Conservation (phyloP, 2,329 filamentous ascomycete genomes). For the Colletotrichum sp. region DNA sequence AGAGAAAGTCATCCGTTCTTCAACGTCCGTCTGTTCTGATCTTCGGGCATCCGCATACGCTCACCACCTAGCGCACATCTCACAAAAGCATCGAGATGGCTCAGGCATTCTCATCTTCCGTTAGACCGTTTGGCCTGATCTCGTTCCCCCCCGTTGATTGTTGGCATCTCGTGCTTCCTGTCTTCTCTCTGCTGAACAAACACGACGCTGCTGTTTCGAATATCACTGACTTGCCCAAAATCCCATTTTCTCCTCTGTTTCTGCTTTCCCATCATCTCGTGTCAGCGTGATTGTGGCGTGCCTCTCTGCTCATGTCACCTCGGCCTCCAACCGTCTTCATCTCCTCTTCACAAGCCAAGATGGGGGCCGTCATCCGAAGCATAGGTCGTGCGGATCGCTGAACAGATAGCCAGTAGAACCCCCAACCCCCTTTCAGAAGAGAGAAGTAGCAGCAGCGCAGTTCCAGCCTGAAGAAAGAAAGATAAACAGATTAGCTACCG, state of each 20-base stretch:
- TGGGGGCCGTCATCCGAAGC: not conserved
- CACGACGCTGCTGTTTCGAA: not conserved
- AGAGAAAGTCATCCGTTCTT: not conserved
- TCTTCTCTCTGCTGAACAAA: not conserved
- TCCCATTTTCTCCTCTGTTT: not conserved
- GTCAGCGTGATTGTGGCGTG: not conserved
- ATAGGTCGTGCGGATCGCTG: not conserved
- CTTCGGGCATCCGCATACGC: not conserved
- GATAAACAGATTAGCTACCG: not conserved
- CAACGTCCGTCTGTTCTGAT: not conserved
- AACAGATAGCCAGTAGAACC: not conserved
- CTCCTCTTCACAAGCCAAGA: not conserved
- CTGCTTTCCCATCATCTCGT: not conserved
- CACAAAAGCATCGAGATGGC: not conserved
- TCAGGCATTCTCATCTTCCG: not conserved
- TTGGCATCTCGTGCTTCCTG: not conserved
- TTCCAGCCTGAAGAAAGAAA: accelerated
- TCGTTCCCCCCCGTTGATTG: not conserved
- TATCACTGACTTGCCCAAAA: not conserved
- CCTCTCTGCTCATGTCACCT: not conserved
- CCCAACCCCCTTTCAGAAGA: not conserved
- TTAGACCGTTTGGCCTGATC: not conserved
- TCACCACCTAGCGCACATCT: not conserved
- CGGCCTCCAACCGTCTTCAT: not conserved
- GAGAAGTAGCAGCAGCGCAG: not conserved